These are phyloP conservation scores for Pestalotiopsis sp. DNA, from an alignment of 2,329 filamentous ascomycete genomes.

Conservation along the genomic window DNA sequence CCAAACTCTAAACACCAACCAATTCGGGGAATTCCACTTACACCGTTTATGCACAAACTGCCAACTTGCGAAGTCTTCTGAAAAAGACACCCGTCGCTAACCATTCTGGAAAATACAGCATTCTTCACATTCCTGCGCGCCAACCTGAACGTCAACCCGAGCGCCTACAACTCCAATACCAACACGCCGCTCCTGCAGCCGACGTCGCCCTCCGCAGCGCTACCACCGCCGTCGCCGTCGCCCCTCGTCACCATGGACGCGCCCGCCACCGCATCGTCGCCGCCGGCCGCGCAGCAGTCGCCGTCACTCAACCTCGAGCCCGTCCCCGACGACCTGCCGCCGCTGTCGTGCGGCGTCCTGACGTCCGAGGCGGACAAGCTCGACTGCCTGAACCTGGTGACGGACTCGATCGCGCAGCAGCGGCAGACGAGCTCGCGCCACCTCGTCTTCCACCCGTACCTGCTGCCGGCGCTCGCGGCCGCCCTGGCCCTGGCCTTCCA, in stretches of 20 bases:
- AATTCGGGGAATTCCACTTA: background rate
- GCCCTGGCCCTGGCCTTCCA: conserved; percentile 47
- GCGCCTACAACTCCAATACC: conserved; percentile 61
- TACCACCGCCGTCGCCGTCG: conserved; percentile 37
- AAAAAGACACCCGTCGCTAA: conserved; percentile 19
- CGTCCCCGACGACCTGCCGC: conserved; percentile 57
- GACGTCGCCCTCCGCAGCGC: conserved; percentile 38
- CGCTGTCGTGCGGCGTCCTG: conserved; percentile 63
- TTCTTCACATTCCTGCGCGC: conserved; percentile 83
- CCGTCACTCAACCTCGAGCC: conserved; percentile 10
- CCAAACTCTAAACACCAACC: background rate
- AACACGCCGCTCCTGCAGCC: conserved; percentile 67
- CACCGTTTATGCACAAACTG: background rate
- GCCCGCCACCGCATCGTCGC: conserved; percentile 29
- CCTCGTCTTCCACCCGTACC: conserved; percentile 65
- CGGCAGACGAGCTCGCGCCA: conserved; percentile 66
- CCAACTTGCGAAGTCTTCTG: background rate
- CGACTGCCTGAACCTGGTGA: conserved; percentile 71
- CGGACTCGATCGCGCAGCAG: conserved; percentile 83
- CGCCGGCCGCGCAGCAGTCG: background rate
- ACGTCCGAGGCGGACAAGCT: conserved; percentile 60
- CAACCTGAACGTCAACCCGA: conserved; percentile 71
- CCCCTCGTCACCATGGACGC: conserved; percentile 39
- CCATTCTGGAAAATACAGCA: conserved; percentile 49
- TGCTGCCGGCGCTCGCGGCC: conserved; percentile 48